Evolutionary conservation across 2,329 filamentous ascomycete genomes (phyloP), one percentile per base, ranked within the genome.

Genomic region (Talaromyces sp.): DNA sequence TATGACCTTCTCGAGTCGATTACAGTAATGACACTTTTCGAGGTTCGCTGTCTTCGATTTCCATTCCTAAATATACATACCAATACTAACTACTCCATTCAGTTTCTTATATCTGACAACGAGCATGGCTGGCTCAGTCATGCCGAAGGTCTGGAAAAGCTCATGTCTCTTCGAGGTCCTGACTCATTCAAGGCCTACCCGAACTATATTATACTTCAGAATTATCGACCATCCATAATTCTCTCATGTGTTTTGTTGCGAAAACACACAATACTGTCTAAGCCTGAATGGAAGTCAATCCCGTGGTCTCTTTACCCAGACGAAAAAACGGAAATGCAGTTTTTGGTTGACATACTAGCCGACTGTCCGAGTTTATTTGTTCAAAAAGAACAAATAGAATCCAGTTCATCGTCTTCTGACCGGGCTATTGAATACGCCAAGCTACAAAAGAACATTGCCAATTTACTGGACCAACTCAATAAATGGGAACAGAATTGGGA

Each of bases 51-150:
- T 57, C 10, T 22, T 39, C 54, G 1, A 25, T 33, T 47, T 47
- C 11, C 8, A 19, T 13, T 2, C 25, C 1, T 6, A 1, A 25
- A 33, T 32, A 9, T 28, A 9, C 25, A n/a, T 53, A 22, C 19
- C 4, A 17, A 22, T 28, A 19, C 51, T 17, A 13, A 55, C 30
- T 27, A 15, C 2, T 13, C 25, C 28, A 4, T 47, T 17, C 25
- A 61, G 59, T 57, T 58, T 17, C 55, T 61, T 9, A 58, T 61
- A 55, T 61, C 59, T 4, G 59, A 61, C 10, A 36, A 25, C 49
- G 44, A 61, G 17, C 15, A 61, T n/a, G 59, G 59, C 9, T 61
- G 59, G 59, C 55, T 61, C 17, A 61, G 55, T 11, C 59, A 61
- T 36, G 22, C 47, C 5, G 49, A 53, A 4, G 59, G 59, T 15